Conservation (phyloP, 441 rosid species). For the Adansonia madagascariensis region DNA sequence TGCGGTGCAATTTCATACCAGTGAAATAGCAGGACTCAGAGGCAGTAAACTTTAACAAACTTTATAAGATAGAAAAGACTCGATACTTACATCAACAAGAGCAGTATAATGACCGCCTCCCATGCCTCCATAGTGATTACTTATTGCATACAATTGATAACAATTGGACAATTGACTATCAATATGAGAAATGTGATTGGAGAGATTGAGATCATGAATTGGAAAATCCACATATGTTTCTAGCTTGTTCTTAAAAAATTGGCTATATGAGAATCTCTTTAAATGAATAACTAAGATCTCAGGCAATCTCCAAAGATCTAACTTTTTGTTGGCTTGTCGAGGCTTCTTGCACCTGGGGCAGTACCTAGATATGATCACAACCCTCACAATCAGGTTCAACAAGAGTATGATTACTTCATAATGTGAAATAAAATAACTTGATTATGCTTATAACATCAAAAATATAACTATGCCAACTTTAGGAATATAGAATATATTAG, state of each 20-base stretch:
- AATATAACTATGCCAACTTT: background rate
- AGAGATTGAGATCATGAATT: constrained; percentile 60
- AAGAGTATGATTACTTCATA: constrained; percentile 20
- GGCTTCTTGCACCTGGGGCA: constrained; percentile 70
- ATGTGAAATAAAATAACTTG: background rate
- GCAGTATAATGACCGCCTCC: constrained; percentile 80
- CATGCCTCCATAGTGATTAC: constrained; percentile 76
- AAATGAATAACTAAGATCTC: constrained; percentile 69
- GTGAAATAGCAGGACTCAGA: background rate
- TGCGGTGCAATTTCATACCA: background rate
- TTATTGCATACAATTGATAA: constrained; percentile 60
- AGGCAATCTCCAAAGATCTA: constrained; percentile 80
- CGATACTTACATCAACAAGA: constrained; percentile 60
- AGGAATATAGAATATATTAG: background rate
- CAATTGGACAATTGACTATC: constrained; percentile 36
- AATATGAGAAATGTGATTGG: constrained; percentile 48
- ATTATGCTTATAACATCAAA: background rate
- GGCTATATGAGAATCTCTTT: constrained; percentile 72
- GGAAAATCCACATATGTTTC: constrained; percentile 80
- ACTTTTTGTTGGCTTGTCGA: constrained; percentile 65
- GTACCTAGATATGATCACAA: constrained; percentile 43
- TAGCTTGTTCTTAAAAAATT: constrained; percentile 57
- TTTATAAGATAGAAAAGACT: background rate
- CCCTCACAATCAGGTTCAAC: constrained; percentile 19
- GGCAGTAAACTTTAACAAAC: background rate